Evolutionary conservation across 2,329 filamentous ascomycete genomes (phyloP), one percentile per base, ranked within the genome.

Genomic region (Trichoderma guizhouense): DNA sequence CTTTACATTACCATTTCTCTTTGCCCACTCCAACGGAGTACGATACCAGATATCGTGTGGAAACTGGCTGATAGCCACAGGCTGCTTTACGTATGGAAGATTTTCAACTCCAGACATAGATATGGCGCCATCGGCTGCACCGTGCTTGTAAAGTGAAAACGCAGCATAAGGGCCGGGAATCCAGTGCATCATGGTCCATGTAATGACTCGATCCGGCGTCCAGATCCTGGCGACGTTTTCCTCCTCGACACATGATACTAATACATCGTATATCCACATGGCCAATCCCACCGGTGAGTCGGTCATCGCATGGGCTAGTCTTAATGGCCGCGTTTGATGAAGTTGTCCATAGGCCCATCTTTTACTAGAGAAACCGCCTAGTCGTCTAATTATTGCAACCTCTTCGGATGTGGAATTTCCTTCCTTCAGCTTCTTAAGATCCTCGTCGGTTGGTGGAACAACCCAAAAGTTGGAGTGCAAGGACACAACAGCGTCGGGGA

Each of bases 131-230:
- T 63, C 61, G 2, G 61, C 61, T 24, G 61, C 61, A 8, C 61
- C 61, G 36, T 63, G 61, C 24, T 39, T 63, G 36, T 63, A 63
- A n/a, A 63, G 21, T 11, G 60, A 63, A 47, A 63, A 63, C 21
- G 24, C 36, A 12, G 36, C 61, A 47, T 63, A 63, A 5, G 61
- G 36, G 0, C 61, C 61, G 9, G 61, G 61, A 5, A 63, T 63
- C 61, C 36, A 63, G 11, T 63, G 61, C 61, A 63, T 63, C 61
- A 63, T 63, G 15, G 61, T 63, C 61, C 61, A 63, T 30, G 36
- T 63, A 12, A 63, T 63, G 14, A 63, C 61, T 7, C 24, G 14
- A n/a, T 63, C 61, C 8, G 61, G 24, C 14, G 61, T 63, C 61
- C 36, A 63, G 3, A 63, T 63, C 4, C 3, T 63, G 9, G 36